A percentile compares a stretch with the other conserved stretches of the same genome.
phyloP scores from a whole-genome alignment of 208 protist species.

The Trichomonas tenax region DNA sequence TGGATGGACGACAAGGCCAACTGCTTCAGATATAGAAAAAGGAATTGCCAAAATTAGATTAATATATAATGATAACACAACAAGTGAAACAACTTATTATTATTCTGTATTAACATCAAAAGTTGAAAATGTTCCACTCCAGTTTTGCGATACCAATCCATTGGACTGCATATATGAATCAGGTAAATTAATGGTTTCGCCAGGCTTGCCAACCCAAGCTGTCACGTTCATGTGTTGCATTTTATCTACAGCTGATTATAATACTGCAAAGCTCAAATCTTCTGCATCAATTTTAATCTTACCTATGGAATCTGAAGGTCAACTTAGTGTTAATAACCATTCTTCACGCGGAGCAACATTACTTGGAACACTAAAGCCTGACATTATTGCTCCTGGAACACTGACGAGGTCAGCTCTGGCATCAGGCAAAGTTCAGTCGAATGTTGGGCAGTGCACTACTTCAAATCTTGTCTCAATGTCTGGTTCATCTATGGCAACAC shows the following conservation, averaged over 20 bases:
- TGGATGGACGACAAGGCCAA: neutral
- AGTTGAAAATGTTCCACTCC: neutral
- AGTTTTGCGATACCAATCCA: neutral
- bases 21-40: neutral
- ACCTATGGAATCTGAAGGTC: neutral
- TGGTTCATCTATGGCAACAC: slow-evolving; percentile 27
- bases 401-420: neutral
- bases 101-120: neutral
- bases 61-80: neutral
- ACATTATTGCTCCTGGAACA: slow-evolving; percentile 26
- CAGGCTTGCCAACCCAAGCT: neutral
- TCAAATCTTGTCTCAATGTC: neutral
- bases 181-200: neutral
- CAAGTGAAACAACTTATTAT: neutral
- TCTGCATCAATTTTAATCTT: neutral
- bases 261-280: neutral
- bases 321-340: neutral
- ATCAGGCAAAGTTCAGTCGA: neutral
- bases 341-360: slow-evolving; percentile 20
- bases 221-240: neutral
- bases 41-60: neutral
- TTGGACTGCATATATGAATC: neutral
- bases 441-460: neutral
- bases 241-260: neutral
- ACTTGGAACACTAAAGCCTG: slow-evolving; percentile 25